Percentiles rank a stretch among this genome's conserved stretches.
phyloP scores from a whole-genome alignment of 495 filamentous ascomycete species.

The Beverwykella pulmonaria region DNA sequence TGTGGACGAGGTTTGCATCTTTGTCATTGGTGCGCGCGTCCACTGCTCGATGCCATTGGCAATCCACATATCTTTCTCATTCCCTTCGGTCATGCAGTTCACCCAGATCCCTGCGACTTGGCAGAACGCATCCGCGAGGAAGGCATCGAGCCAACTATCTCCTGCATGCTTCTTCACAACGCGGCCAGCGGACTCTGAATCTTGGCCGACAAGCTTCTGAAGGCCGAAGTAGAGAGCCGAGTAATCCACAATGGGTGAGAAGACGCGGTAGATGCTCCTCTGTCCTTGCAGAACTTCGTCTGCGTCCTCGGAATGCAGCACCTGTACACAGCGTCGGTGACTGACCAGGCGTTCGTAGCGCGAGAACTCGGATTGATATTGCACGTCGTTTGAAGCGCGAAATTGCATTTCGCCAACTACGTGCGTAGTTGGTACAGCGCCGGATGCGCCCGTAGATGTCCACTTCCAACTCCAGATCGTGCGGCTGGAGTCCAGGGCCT shows the following conservation, averaged over 20 bases:
- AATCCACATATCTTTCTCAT: conserved; percentile 53
- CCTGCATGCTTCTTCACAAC: conserved; percentile 48
- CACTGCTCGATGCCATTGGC: conserved; percentile 52
- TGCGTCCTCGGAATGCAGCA: conserved; percentile 47
- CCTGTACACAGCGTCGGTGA: conserved; percentile 43
- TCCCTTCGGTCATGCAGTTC: conserved; percentile 52
- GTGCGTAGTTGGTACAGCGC: conserved; percentile 28
- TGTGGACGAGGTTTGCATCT: conserved; percentile 22
- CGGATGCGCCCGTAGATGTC: conserved; percentile 14
- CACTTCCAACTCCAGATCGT: conserved; percentile 42
- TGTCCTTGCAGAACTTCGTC: conserved; percentile 53
- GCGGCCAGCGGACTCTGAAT: conserved; percentile 50
- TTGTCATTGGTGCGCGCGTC: conserved; percentile 47
- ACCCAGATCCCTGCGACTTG: conserved; percentile 59
- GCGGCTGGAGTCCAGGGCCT: conserved; percentile 35
- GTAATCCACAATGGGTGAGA: conserved; percentile 57
- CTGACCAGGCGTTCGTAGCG: conserved; percentile 50
- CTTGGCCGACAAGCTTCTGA: conserved; percentile 51
- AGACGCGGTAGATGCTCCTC: conserved; percentile 53
- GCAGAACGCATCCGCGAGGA: conserved; percentile 50
- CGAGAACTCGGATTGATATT: conserved; percentile 45
- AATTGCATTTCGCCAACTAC: conserved; percentile 44
- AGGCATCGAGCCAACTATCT: conserved; percentile 49
- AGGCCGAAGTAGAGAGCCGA: conserved; percentile 51
- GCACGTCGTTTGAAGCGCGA: conserved; percentile 40